Base-by-base conservation (phyloP, 306 rosid genomes). In the Sindora glabra region DNA sequence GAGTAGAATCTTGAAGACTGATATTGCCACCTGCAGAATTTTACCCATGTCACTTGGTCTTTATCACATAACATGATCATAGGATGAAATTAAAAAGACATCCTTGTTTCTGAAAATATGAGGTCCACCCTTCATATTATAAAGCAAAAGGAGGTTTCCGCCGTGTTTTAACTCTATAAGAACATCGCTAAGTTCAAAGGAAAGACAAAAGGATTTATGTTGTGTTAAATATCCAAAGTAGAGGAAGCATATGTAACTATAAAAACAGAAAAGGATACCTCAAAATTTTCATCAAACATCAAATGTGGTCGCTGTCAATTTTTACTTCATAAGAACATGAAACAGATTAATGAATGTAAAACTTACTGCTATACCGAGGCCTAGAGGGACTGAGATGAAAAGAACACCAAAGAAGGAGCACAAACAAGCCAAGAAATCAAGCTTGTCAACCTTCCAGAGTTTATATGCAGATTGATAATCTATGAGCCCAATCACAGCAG, bases 371-470 rank as follows among this genome's bases (percentile, higher is more conserved):
- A 94, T 86, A 42, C 90, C 86, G 5, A 94, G 99, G 32, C 99
- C 99, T 22, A 84, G 44, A 6, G 97, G 97, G 55, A 94, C 99
- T 6, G 99, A 94, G 48, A 94, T 84, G 79, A 94, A 86, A 10
- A 89, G 87, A 71, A 94, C 97, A 13, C 99, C 99, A 0, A 94
- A 77, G 62, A 94, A 94, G 64, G 99, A 89, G 65, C 90, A 78
- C 46, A 94, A 15, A 22, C 99, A 94, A 18, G 99, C 89, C 72
- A 89, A 7, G 73, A 81, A 94, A 73, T 94, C 99, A 13, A 94
- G 94, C 63, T 94, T 94, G 84, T 94, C 99, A 37, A 89, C 97
- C 64, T 94, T 89, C 95, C 95, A 94, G 55, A 94, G 37, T 42
- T 73, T 68, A 37, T 56, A 69, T 6, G 91, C 91, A 23, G 90